A percentile compares a stretch with the other conserved stretches of the same genome.
These are phyloP conservation scores for Nothophaeocryptopus gaeumannii DNA, from an alignment of 2,329 filamentous ascomycete species.

Conservation along the genomic window DNA sequence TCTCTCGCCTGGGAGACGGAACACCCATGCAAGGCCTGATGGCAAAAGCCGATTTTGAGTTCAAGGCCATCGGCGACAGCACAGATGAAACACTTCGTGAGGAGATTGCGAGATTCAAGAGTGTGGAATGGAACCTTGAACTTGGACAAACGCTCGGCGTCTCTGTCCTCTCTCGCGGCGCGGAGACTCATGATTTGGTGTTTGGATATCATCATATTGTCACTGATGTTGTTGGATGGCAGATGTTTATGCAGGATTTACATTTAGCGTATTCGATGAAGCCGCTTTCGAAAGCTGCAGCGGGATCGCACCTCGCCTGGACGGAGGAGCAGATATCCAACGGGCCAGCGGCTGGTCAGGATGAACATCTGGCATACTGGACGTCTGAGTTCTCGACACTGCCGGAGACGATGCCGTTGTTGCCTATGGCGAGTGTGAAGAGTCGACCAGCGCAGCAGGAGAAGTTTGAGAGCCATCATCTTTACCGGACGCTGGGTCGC, in stretches of 20 bases:
- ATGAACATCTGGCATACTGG: constrained; percentile 10
- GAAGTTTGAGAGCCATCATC: neutral
- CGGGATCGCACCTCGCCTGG: neutral
- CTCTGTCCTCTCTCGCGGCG: neutral
- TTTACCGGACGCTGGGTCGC: neutral
- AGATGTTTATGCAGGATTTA: constrained; percentile 27
- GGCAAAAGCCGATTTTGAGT: neutral
- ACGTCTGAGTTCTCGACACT: constrained; percentile 4
- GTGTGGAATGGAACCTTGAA: neutral
- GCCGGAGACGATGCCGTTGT: constrained; percentile 25
- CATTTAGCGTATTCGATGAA: constrained; percentile 10
- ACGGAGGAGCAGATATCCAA: neutral
- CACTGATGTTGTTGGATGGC: constrained; percentile 32
- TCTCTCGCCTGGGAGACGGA: neutral
- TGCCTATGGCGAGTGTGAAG: constrained; percentile 24
- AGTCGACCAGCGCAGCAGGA: constrained; percentile 10
- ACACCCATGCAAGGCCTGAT: neutral
- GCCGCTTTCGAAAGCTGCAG: neutral
- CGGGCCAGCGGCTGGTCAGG: neutral
- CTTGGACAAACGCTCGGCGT: neutral
- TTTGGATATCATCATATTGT: constrained; percentile 35
- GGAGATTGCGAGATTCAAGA: neutral
- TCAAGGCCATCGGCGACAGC: neutral
- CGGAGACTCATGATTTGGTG: constrained; percentile 13
- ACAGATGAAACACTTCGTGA: neutral